Evolutionary conservation across 1,284 basidiomycete genomes (phyloP).

Genomic region (Porodaedalea pini): DNA sequence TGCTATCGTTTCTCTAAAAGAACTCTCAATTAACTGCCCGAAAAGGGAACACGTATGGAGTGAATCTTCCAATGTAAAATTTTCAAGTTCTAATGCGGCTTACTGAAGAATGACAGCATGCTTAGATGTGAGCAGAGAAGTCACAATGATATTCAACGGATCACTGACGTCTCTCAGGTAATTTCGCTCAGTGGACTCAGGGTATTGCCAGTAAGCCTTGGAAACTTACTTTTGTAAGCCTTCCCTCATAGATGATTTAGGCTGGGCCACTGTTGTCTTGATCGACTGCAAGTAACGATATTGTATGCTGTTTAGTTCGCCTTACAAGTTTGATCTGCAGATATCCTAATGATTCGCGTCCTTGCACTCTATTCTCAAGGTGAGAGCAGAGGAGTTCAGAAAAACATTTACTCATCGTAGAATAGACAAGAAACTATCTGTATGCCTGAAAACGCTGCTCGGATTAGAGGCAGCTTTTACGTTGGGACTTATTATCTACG

Average conservation of each 20-base stretch:
- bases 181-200: not conserved
- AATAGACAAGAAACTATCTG: not conserved
- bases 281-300: not conserved
- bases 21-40: not conserved
- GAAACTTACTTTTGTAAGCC: not conserved
- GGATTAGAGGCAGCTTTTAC: not conserved
- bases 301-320: not conserved
- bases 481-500: not conserved
- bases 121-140: not conserved
- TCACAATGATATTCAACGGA: not conserved
- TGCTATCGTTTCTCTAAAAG: not conserved
- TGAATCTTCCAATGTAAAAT: not conserved
- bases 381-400: not conserved
- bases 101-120: not conserved
- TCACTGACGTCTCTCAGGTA: not conserved
- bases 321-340: not conserved
- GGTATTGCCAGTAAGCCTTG: not conserved
- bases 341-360: conserved; percentile 8
- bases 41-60: not conserved
- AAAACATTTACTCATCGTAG: not conserved
- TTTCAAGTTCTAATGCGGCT: not conserved
- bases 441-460: not conserved
- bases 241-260: not conserved
- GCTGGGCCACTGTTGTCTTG: not conserved
- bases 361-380: conserved; percentile 9